Evolutionary conservation across 257 asterid species (phyloP), one percentile per base, ranked within the genome.

Genomic region (Solanum chiquidenum): DNA sequence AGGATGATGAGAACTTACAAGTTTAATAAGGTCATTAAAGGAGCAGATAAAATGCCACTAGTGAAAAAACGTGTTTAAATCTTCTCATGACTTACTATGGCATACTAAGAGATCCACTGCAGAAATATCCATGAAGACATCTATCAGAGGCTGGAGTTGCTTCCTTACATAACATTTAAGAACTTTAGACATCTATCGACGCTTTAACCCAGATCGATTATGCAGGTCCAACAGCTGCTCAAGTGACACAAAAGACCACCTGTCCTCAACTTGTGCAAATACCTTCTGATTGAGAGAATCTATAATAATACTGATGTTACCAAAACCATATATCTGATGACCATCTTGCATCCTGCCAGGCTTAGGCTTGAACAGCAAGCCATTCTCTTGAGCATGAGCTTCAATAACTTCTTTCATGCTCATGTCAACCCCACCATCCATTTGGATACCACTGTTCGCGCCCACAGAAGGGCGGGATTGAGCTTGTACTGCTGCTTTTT

Each of bases 261-360:
- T 89, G 29, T 94, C 98, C 71, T 95, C 98, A 16, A 69, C 88
- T 88, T 91, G 98, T 5, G 99, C 94, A 91, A 88, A 92, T 86
- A 95, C 93, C 91, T 93, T 92, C 88, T 88, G 90, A 88, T 97
- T 95, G 83, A 92, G 93, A 64, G 95, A 83, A 90, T 97, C 99
- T 72, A 97, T 83, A 5, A 92, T 90, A 87, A 97, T 92, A 91
- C 95, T 95, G 46, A 95, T 87, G 87, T 90, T 93, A 88, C 99
- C 99, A 92, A 92, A 97, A 16, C 96, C 96, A 86, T 95, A 95
- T 75, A 97, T 95, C 88, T 95, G 99, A 87, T 88, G 93, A 42
- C 98, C 99, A 88, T 95, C 97, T 60, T 95, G 98, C 87, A 91
- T 92, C 88, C 98, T 92, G 52, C 98, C 98, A 42, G 98, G 98